Evolutionary conservation across 768 basidiomycete genomes (phyloP).

Genomic region (Phlegmacium glaucopus): DNA sequence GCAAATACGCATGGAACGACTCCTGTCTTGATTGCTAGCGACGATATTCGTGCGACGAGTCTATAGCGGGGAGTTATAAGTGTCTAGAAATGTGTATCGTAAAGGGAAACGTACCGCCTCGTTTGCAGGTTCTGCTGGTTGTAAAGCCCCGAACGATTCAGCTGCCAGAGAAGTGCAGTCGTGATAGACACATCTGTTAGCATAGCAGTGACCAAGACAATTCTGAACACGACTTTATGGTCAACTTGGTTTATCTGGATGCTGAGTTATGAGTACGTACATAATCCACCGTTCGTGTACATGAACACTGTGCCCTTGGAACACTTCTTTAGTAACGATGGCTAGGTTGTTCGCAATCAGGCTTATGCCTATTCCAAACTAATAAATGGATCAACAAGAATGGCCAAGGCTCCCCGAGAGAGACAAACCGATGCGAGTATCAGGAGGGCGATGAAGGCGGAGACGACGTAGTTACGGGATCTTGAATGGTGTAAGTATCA

Average conservation of each 20-base stretch:
- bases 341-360: too few species aligned
- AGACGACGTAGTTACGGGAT: conserved; percentile 5
- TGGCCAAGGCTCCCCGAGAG: too few species aligned
- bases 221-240: neutral
- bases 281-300: neutral
- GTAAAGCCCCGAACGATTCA: neutral
- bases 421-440: neutral
- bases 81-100: neutral
- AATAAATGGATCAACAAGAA: neutral
- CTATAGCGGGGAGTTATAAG: neutral
- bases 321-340: too few species aligned
- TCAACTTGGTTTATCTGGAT: neutral
- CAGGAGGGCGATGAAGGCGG: neutral
- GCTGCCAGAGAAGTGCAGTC: conserved; percentile 4
- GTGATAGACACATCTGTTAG: conserved; percentile 6
- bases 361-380: too few species aligned
- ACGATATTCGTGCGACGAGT: conserved; percentile 5
- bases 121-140: neutral
- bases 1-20: conserved; percentile 6
- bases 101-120: neutral
- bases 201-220: conserved; percentile 3
- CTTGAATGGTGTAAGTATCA: neutral
- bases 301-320: too few species aligned
- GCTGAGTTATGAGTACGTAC: neutral
- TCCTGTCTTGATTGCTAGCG: conserved; percentile 5